Percentiles rank a stretch among this genome's conserved stretches.
Conservation (phyloP, 257 asterid genomes). For the Primulina tabacum region DNA sequence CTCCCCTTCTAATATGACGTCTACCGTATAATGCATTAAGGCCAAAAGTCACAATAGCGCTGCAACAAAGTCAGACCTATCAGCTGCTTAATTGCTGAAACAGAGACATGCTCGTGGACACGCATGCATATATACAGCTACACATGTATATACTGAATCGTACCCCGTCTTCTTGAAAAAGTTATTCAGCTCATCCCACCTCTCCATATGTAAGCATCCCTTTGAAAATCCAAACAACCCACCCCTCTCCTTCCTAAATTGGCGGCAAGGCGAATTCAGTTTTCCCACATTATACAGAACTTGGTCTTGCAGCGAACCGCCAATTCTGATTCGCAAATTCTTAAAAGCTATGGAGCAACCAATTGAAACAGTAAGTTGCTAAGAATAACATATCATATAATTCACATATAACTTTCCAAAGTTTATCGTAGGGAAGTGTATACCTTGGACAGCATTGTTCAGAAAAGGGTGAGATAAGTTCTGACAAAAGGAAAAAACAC, state of each 20-base stretch:
- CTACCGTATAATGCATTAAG: conserved; percentile 89
- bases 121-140: neutral
- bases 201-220: conserved; percentile 77
- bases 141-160: conserved; percentile 13
- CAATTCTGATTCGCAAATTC: conserved; percentile 73
- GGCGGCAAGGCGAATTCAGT: conserved; percentile 47
- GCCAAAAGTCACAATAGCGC: conserved; percentile 75
- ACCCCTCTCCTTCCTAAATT: conserved; percentile 50
- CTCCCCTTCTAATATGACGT: conserved; percentile 38
- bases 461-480: conserved; percentile 75
- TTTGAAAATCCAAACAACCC: conserved; percentile 90
- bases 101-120: neutral
- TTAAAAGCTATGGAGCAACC: conserved; percentile 59
- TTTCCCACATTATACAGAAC: conserved; percentile 67
- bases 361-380: conserved; percentile 14
- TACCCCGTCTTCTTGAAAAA: conserved; percentile 85
- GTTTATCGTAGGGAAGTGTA: conserved; percentile 22
- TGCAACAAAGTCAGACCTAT: conserved; percentile 31
- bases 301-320: conserved; percentile 98
- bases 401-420: neutral
- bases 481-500: conserved; percentile 36
- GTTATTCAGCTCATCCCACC: conserved; percentile 89
- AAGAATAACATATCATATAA: neutral
- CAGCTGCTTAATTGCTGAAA: neutral
- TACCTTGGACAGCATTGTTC: conserved; percentile 74